Base-by-base conservation (phyloP, 331 rosid genomes). In the Telfairia occidentalis region DNA sequence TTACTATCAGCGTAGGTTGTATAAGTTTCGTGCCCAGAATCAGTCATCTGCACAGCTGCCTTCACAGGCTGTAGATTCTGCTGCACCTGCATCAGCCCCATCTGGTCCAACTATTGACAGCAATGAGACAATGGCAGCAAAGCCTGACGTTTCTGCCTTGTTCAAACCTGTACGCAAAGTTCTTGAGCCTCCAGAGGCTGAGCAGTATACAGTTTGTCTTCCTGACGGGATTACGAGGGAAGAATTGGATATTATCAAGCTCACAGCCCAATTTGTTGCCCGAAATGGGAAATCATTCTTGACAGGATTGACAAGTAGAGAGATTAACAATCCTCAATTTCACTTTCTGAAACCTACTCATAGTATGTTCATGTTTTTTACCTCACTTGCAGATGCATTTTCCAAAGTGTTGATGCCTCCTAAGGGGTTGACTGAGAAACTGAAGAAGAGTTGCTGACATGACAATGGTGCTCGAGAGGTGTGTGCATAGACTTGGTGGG, bases 141-240 rank as follows among this genome's bases (percentile, higher is more conserved):
- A 85, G 89, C 80, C 78, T 29, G 97, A 90, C 80, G 52, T 84
- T 4, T 87, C 94, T 76, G 90, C 92, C 42, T 87, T 76, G 87
- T 90, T 93, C 81, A 93, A 38, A 80, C 87, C 88, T 9, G 82
- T 88, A 8, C 87, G 82, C 48, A 89, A 87, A 80, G 90, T 85
- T 4, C 85, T 87, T 38, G 94, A 93, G 52, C 96, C 98, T 66
- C 98, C 97, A 1, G 97, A 93, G 80, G 90, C 89, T 11, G 97
- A 93, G 85, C 98, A 89, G 82, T 93, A 89, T 58, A 89, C 98
- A 3, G 98, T 93, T 32, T 74, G 98, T 80, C 97, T 93, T 66
- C 98, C 96, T 42, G 96, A 93, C 83, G 96, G 94, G 46, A 89
- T 93, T 76, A 90, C 96, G 7, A 96, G 96, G 43, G 98, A 92